Percentiles rank a stretch among this genome's conserved stretches.
These are phyloP conservation scores for Pythium dissotocum DNA, from an alignment of 352 stramenopile species.

Conservation along the genomic window DNA sequence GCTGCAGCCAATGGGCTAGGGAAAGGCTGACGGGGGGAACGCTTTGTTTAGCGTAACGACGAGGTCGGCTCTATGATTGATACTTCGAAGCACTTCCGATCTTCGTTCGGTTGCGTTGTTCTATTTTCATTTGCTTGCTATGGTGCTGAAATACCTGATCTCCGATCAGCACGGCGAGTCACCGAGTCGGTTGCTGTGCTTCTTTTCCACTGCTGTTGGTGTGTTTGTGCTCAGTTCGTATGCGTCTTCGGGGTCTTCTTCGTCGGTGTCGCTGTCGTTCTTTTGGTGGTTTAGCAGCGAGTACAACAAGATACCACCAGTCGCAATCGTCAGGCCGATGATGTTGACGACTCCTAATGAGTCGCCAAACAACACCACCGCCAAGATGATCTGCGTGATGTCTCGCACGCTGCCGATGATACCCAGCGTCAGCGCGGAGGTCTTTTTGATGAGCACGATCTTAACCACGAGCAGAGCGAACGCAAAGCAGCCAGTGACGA, in stretches of 20 bases:
- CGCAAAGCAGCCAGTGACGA: conserved; percentile 54
- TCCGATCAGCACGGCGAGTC: neutral
- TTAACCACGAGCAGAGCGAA: conserved; percentile 84
- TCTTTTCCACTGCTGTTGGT: neutral
- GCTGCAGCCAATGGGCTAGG: no score
- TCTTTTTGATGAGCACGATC: conserved; percentile 83
- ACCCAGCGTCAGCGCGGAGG: conserved; percentile 76
- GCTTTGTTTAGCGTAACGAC: no score
- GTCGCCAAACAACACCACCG: conserved; percentile 77
- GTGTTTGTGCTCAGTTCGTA: neutral
- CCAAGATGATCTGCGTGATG: conserved; percentile 76
- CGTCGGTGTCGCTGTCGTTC: neutral
- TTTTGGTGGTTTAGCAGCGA: conserved; percentile 62
- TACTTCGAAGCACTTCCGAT: no score
- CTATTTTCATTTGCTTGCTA: no score
- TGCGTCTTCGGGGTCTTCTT: neutral
- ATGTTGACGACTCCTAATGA: conserved; percentile 63
- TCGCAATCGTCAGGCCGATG: conserved; percentile 63
- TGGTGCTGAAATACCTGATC: neutral
- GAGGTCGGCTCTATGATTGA: no score
- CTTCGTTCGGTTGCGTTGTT: no score
- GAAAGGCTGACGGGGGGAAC: no score
- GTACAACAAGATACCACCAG: conserved; percentile 74
- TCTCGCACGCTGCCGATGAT: conserved; percentile 82
- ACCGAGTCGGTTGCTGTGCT: neutral